phyloP scores from a whole-genome alignment of 2,329 filamentous ascomycete species.

The Diplocarpon mali region DNA sequence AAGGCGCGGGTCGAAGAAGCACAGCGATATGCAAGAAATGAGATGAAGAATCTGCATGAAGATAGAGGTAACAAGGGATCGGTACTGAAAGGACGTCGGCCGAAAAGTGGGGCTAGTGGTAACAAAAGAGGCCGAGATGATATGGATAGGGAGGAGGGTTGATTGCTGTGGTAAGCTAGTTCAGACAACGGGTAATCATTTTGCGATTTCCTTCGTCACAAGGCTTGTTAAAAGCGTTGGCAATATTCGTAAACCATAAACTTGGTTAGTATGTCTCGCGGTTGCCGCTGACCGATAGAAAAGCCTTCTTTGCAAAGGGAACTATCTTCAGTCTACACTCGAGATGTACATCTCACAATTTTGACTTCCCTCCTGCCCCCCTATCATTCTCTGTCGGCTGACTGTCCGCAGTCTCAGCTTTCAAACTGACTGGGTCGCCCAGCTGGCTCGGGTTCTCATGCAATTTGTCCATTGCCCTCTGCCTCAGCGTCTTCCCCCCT shows the following conservation, averaged over 20 bases:
- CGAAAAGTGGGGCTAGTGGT: slow-evolving; percentile 26
- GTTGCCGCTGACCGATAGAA: too few relatives aligned
- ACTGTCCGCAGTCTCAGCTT: slow-evolving; percentile 15
- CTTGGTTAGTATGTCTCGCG: too few relatives aligned
- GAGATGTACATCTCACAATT: slow-evolving; percentile 4
- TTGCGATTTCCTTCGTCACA: too few relatives aligned
- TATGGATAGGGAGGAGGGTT: slow-evolving; percentile 29
- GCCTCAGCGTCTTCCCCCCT: slow-evolving; percentile 11
- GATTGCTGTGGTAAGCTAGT: background rate
- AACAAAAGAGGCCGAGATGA: slow-evolving; percentile 40
- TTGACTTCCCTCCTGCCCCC: slow-evolving; percentile 13
- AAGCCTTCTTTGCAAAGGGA: too few relatives aligned
- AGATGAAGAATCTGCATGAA: slow-evolving; percentile 74
- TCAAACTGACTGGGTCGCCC: slow-evolving; percentile 18
- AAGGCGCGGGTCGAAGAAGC: slow-evolving; percentile 70
- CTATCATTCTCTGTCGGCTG: slow-evolving; percentile 16
- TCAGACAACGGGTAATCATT: too few relatives aligned
- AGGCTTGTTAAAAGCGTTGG: too few relatives aligned
- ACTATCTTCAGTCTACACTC: too few relatives aligned
- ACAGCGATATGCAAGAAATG: slow-evolving; percentile 63
- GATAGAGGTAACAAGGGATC: slow-evolving; percentile 42
- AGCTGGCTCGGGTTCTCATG: slow-evolving; percentile 15
- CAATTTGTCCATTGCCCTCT: slow-evolving; percentile 12
- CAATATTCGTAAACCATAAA: too few relatives aligned
- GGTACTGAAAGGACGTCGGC: slow-evolving; percentile 40